phyloP scores from a whole-genome alignment of 2,329 filamentous ascomycete genomes.

The Aspergillus ochraceus region DNA sequence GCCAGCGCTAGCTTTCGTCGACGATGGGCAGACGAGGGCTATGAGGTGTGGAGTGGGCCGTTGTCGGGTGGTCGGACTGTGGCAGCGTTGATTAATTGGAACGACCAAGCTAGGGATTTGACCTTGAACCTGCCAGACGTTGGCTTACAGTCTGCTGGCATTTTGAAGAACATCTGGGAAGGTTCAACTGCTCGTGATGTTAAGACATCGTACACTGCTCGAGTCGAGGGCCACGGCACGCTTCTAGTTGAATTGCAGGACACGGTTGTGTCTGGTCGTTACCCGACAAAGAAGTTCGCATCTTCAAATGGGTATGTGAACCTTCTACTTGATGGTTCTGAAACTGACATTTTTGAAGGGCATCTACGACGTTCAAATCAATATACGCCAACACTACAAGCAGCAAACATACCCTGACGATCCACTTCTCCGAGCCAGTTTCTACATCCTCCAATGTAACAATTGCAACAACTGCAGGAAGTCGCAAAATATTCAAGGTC shows the following conservation, averaged over 20 bases:
- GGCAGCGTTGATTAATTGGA: conserved; percentile 53
- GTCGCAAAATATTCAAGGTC: background rate
- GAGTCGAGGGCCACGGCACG: conserved; percentile 29
- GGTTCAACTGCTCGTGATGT: conserved; percentile 17
- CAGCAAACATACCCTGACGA: conserved; percentile 20
- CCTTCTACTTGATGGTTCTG: background rate
- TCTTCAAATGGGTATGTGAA: conserved; percentile 16
- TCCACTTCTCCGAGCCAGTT: conserved; percentile 13
- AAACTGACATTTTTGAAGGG: background rate
- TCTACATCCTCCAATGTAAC: conserved; percentile 1
- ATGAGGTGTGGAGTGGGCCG: conserved; percentile 54
- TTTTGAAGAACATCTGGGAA: conserved; percentile 32
- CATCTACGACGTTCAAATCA: conserved; percentile 15
- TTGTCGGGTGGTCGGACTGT: conserved; percentile 47
- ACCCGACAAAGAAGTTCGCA: conserved; percentile 19
- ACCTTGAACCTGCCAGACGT: conserved; percentile 44
- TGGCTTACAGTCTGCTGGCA: conserved; percentile 42
- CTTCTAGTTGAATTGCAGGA: conserved; percentile 31
- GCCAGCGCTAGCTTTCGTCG: conserved; percentile 53
- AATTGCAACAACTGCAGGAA: conserved; percentile 8
- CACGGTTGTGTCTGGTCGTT: conserved; percentile 23
- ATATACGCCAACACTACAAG: conserved; percentile 34
- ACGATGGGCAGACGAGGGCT: conserved; percentile 50
- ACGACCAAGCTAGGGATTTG: conserved; percentile 44
- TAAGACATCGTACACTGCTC: conserved; percentile 27